Conservation (phyloP, 345 rosid species). For the Eucalyptus viminalis region DNA sequence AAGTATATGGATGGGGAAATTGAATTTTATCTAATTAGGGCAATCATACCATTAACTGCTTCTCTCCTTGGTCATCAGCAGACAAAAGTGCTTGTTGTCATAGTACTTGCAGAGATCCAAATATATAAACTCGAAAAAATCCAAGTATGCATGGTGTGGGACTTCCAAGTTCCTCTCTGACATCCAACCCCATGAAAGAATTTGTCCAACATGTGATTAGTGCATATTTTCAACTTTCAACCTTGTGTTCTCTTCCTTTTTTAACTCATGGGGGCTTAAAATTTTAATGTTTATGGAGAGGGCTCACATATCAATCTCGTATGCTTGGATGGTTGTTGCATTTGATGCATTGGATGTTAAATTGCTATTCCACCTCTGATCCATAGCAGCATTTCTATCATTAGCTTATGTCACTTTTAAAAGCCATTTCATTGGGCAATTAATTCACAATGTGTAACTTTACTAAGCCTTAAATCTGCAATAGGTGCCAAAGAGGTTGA, state of each 20-base stretch:
- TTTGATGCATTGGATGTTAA: background rate
- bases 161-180: too few relatives aligned
- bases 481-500: conserved; percentile 21
- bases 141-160: too few relatives aligned
- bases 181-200: too few relatives aligned
- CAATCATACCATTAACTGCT: too few relatives aligned
- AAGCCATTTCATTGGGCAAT: background rate
- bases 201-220: background rate
- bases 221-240: background rate
- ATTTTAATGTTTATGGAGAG: background rate
- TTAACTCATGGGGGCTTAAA: background rate
- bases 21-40: too few relatives aligned
- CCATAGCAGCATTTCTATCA: background rate
- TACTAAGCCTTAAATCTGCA: background rate
- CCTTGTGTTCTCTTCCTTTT: background rate
- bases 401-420: background rate
- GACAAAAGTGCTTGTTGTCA: too few relatives aligned
- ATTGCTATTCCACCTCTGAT: background rate
- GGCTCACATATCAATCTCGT: background rate
- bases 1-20: too few relatives aligned
- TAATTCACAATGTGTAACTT: background rate
- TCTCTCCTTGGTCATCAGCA: too few relatives aligned
- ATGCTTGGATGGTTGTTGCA: background rate
- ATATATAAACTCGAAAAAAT: too few relatives aligned
- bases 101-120: too few relatives aligned